Base-by-base conservation (phyloP, 495 filamentous ascomycete genomes). In the Aspergillus homomorphus region DNA sequence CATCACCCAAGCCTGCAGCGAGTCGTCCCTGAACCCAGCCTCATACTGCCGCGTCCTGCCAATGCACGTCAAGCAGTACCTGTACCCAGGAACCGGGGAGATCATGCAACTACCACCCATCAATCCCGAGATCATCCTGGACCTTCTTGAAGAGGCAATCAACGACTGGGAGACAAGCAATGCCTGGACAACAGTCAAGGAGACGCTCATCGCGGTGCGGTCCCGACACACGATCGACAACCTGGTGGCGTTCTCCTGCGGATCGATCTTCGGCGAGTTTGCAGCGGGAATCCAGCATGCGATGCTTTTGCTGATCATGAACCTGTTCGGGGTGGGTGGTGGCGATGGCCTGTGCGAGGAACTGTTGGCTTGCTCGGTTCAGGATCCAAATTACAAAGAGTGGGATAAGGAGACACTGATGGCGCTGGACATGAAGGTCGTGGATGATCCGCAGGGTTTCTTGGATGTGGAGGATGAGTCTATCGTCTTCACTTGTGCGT, bases 361-460 rank as follows among this genome's bases (percentile, higher is more conserved):
- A 2, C 33, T 12, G 33, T 14, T 60, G 16, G 0, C 53, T 0
- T 66, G 61, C 45, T 63, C 63, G 20, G 51, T 57, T 2, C 69
- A 73, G 53, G 71, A 73, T 23, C 69, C 69, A 8, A 54, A 51
- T 4, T 72, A 73, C 49, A 30, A 41, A 4, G 26, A 20, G 0
- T 1, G 15, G 8, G 69, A 73, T 24, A 58, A 57, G 33, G 4
- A 46, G 15, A 53, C 64, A 5, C 59, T 72, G 46, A 49, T 6
- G 8, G 14, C 41, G 16, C 43, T 15, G 3, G 45, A 45, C 3
- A 58, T 72, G 22, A 23, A 46, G 0, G 41, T 72, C 0, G 24
- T 72, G 0, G 45, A 65, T 3, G 70, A 74, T 51, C 73, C 72
- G 0, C 12, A 54, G 0, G 72, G 60, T 0, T 74, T 72, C 44